Percentiles rank a stretch among this genome's conserved stretches.
Conservation (phyloP, 2,329 filamentous ascomycete species). For the Cladophialophora psammophila region DNA sequence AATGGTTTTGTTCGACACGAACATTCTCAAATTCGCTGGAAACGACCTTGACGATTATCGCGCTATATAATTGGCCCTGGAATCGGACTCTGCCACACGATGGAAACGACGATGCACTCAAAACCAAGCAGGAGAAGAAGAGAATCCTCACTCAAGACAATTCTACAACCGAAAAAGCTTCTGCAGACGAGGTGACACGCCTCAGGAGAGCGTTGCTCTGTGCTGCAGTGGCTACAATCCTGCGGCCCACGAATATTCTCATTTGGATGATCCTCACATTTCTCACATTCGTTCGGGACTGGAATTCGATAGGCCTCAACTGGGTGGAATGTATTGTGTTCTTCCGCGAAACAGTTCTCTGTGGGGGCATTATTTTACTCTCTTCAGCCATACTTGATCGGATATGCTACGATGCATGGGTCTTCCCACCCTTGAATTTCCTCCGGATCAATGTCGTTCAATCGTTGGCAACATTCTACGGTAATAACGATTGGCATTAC, state of each 20-base stretch:
- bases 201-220: conserved; percentile 72
- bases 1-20: conserved; percentile 93
- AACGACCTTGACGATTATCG: conserved; percentile 81
- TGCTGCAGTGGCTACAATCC: conserved; percentile 80
- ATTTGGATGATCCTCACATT: conserved; percentile 76
- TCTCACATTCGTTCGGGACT: conserved; percentile 26
- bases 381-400: conserved; percentile 74
- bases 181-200: conserved; percentile 36
- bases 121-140: conserved; percentile 37
- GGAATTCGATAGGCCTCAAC: conserved; percentile 12
- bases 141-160: conserved; percentile 51
- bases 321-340: conserved; percentile 48
- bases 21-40: conserved; percentile 96
- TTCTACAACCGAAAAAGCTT: conserved; percentile 44
- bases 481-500: conserved; percentile 88
- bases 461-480: conserved; percentile 90
- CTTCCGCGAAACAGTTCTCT: conserved; percentile 69
- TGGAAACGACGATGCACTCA: conserved; percentile 33
- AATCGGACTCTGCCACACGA: conserved; percentile 59
- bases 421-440: conserved; percentile 86
- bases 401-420: conserved; percentile 83
- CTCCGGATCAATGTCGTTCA: conserved; percentile 90
- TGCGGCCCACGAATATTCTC: conserved; percentile 87
- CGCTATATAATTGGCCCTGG: conserved; percentile 89
- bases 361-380: conserved; percentile 65